Evolutionary conservation across 2,329 filamentous ascomycete species (phyloP).

Genomic region (Ceratocystis harringtonii): DNA sequence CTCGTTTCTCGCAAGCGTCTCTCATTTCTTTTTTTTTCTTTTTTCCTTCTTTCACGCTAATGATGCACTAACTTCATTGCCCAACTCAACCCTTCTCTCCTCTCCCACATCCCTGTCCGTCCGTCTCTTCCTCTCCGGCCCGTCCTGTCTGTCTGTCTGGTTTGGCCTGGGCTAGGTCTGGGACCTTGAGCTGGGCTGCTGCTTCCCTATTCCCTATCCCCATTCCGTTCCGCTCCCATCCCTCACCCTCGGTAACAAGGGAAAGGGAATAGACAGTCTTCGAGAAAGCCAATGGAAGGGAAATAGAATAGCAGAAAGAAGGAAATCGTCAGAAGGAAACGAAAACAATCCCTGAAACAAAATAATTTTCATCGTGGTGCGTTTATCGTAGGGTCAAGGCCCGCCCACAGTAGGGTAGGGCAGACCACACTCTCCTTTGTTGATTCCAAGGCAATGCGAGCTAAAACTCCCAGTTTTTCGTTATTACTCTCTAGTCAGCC

Average conservation of each 20-base stretch:
- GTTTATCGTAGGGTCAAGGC: too few species aligned
- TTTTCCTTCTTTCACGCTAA: neutral
- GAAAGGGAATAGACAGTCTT: neutral
- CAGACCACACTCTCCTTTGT: too few species aligned
- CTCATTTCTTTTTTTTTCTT: constrained; percentile 3
- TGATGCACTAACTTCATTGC: neutral
- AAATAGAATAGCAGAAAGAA: neutral
- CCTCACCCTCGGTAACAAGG: neutral
- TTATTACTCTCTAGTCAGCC: neutral
- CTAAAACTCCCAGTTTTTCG: too few species aligned
- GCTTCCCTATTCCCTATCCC: neutral
- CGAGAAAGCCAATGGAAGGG: neutral
- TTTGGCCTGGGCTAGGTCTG: neutral
- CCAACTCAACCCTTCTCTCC: neutral
- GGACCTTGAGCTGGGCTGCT: neutral
- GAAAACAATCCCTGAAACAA: neutral
- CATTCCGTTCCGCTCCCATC: neutral
- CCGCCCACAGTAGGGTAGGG: too few species aligned
- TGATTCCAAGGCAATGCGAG: too few species aligned
- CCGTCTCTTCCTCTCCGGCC: neutral
- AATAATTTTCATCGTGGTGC: neutral
- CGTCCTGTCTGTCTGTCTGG: neutral
- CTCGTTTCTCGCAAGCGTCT: neutral
- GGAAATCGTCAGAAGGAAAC: neutral
- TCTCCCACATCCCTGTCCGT: neutral